Conservation (phyloP, 306 rosid genomes). For the Cicer pinnatifidum region DNA sequence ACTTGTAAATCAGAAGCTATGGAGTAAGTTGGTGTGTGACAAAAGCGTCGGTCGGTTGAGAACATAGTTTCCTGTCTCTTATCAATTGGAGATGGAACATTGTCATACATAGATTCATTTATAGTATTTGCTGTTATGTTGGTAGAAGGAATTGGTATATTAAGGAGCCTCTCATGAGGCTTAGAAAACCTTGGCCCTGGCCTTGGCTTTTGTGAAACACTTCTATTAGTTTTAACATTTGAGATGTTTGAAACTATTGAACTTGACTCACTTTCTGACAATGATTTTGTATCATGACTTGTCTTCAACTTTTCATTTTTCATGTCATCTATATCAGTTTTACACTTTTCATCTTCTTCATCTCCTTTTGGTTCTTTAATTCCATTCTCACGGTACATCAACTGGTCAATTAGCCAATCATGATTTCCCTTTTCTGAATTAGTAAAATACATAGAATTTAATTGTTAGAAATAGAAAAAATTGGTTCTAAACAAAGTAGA, state of each 20-base stretch:
- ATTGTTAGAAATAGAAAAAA: not conserved
- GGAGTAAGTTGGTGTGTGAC: constrained; percentile 70
- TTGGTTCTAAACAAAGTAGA: not conserved
- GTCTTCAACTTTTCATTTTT: constrained; percentile 36
- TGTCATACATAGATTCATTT: constrained; percentile 46
- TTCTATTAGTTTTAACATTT: constrained; percentile 24
- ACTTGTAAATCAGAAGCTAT: constrained; percentile 95
- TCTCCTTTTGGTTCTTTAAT: constrained; percentile 13
- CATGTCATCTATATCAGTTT: constrained; percentile 6
- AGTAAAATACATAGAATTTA: constrained; percentile 25
- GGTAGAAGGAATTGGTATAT: constrained; percentile 33
- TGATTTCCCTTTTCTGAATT: constrained; percentile 70
- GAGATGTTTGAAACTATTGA: constrained; percentile 12
- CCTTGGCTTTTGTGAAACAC: constrained; percentile 31
- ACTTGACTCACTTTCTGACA: constrained; percentile 39
- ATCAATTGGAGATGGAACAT: constrained; percentile 47
- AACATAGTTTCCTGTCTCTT: constrained; percentile 51
- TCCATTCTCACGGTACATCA: constrained; percentile 49
- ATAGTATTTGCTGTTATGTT: constrained; percentile 12
- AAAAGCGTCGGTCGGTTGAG: constrained; percentile 42
- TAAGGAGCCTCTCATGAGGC: constrained; percentile 41
- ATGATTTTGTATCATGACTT: constrained; percentile 38
- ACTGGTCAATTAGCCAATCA: constrained; percentile 60
- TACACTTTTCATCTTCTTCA: constrained; percentile 33
- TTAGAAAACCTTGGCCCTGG: constrained; percentile 24